These are phyloP conservation scores for Peronospora destructor DNA, from an alignment of 352 stramenopile genomes.

Conservation along the genomic window DNA sequence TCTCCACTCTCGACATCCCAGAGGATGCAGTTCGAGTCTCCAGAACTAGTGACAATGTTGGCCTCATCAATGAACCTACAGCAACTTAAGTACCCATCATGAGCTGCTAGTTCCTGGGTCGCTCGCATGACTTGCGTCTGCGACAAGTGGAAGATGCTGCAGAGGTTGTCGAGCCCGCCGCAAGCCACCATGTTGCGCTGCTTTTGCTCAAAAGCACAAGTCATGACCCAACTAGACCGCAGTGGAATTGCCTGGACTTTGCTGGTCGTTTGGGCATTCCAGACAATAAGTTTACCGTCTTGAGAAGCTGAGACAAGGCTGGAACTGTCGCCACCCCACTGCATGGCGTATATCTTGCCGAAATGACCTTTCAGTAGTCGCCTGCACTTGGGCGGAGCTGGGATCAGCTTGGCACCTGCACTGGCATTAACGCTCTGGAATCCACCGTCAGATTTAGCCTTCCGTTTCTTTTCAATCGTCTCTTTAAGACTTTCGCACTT, in stretches of 20 bases:
- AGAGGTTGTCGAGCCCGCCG: constrained; percentile 98
- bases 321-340: constrained; percentile 92
- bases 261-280: constrained; percentile 95
- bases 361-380: constrained; percentile 98
- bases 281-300: constrained; percentile 99
- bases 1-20: constrained; percentile 95
- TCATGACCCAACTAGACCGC: constrained; percentile 98
- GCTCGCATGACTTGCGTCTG: constrained; percentile 87
- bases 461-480: constrained; percentile 80
- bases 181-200: constrained; percentile 96
- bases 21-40: constrained; percentile 98
- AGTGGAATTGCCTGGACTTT: constrained; percentile 96
- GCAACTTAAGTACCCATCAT: constrained; percentile 98
- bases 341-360: constrained; percentile 98
- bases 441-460: constrained; percentile 67
- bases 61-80: constrained; percentile 96
- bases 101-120: constrained; percentile 92
- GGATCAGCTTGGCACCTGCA: constrained; percentile 66
- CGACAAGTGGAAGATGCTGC: constrained; percentile 97
- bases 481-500: constrained; percentile 84
- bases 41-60: constrained; percentile 91
- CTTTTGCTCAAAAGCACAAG: constrained; percentile 97
- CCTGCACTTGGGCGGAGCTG: constrained; percentile 86
- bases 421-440: constrained; percentile 60
- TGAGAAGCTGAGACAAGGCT: constrained; percentile 92